These are phyloP conservation scores for Populus ilicifolia DNA, from an alignment of 345 rosid species.

Conservation along the genomic window DNA sequence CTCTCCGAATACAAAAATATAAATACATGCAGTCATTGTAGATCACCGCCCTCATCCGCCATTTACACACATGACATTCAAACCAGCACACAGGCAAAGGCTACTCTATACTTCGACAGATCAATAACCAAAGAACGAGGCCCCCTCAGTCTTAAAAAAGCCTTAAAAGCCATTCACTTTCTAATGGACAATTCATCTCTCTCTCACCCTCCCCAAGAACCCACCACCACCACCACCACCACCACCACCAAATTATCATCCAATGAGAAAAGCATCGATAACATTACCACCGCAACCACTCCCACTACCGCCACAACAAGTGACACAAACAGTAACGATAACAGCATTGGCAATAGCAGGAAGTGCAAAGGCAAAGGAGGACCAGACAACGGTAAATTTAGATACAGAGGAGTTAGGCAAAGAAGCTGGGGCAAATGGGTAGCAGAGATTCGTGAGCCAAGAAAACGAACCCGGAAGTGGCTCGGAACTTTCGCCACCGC, in stretches of 20 bases:
- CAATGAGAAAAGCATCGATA: not conserved
- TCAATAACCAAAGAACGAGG: slow-evolving; percentile 36
- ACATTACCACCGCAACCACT: slow-evolving; percentile 8
- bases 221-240: slow-evolving; percentile 6
- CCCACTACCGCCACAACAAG: slow-evolving; percentile 1
- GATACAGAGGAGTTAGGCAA: slow-evolving; percentile 65
- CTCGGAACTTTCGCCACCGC: slow-evolving; percentile 82
- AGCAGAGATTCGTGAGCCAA: slow-evolving; percentile 75
- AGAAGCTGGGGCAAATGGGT: slow-evolving; percentile 83
- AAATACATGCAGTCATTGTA: not conserved
- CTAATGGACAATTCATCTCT: slow-evolving; percentile 21
- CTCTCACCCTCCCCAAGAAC: slow-evolving; percentile 18
- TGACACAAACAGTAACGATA: slow-evolving; percentile 1
- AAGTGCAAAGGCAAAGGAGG: slow-evolving; percentile 65
- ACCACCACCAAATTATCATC: slow-evolving; percentile 1
- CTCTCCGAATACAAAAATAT: not conserved
- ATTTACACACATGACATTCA: slow-evolving; percentile 38
- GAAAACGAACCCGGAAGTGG: slow-evolving; percentile 79
- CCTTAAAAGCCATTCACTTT: slow-evolving; percentile 11
- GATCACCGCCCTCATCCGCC: slow-evolving; percentile 50
- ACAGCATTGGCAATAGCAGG: slow-evolving; percentile 15
- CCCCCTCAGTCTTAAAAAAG: not conserved
- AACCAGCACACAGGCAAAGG: slow-evolving; percentile 10
- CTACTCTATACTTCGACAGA: slow-evolving; percentile 1
- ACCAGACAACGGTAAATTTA: slow-evolving; percentile 59